A percentile compares a stretch with the other conserved stretches of the same genome.
phyloP scores from a whole-genome alignment of 1,139 yeast genomes.

The Kazachstania sp. region DNA sequence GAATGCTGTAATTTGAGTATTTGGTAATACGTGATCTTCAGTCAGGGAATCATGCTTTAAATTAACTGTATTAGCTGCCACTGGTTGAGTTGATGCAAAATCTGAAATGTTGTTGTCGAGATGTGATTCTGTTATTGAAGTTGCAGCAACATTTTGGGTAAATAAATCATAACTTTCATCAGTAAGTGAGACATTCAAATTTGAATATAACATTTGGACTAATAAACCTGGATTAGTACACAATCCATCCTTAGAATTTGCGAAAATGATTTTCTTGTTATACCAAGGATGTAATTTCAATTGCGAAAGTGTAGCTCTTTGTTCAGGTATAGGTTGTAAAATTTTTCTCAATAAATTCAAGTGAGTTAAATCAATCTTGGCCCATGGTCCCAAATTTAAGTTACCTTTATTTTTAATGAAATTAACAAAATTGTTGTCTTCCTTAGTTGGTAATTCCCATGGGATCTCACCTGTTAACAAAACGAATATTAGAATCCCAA shows the following conservation, averaged over 20 bases:
- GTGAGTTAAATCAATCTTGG: conserved; percentile 38
- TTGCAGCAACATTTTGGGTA: conserved; percentile 12
- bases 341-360: conserved; percentile 44
- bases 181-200: conserved; percentile 40
- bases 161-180: conserved; percentile 35
- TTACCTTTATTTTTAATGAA: conserved; percentile 40
- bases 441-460: conserved; percentile 51
- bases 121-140: background rate
- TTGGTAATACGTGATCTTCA: conserved; percentile 4
- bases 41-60: conserved; percentile 16
- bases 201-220: conserved; percentile 37
- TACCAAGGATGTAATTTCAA: conserved; percentile 47
- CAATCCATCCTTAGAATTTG: conserved; percentile 35
- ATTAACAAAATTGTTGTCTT: conserved; percentile 41
- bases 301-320: conserved; percentile 36
- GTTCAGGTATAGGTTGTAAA: conserved; percentile 39
- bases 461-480: conserved; percentile 55
- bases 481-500: conserved; percentile 54
- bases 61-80: conserved; percentile 19
- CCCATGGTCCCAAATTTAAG: conserved; percentile 44
- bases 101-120: conserved; percentile 9
- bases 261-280: conserved; percentile 36
- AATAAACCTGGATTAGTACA: conserved; percentile 43
- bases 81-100: conserved; percentile 24
- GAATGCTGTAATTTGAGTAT: conserved; percentile 16